A percentile compares a stretch with the other conserved stretches of the same genome.
Conservation (phyloP, 1,139 yeast genomes). For the Yamadazyma kanchanaburiensis region DNA sequence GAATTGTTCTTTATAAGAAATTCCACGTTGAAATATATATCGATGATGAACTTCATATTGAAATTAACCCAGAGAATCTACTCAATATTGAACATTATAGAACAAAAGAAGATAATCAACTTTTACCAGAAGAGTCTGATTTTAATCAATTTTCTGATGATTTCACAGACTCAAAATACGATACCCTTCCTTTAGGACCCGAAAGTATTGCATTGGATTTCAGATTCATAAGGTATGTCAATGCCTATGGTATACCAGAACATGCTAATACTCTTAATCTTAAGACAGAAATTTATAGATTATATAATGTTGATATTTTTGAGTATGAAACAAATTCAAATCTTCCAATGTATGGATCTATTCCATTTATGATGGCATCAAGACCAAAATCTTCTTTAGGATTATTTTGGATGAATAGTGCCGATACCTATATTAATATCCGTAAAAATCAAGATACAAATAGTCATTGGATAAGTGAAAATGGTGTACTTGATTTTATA, state of each 20-base stretch:
- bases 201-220: constrained; percentile 85
- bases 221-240: constrained; percentile 52
- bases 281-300: constrained; percentile 74
- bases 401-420: constrained; percentile 87
- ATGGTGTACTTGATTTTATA: constrained; percentile 76
- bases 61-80: constrained; percentile 65
- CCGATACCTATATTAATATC: constrained; percentile 88
- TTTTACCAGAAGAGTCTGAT: constrained; percentile 53
- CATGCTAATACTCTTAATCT: constrained; percentile 81
- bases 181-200: constrained; percentile 77
- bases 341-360: constrained; percentile 91
- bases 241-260: constrained; percentile 92
- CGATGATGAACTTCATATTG: constrained; percentile 44
- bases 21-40: constrained; percentile 51
- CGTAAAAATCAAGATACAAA: constrained; percentile 31
- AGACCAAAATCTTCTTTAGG: constrained; percentile 63
- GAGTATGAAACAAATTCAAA: constrained; percentile 83
- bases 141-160: constrained; percentile 59
- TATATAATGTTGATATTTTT: constrained; percentile 90
- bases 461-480: constrained; percentile 94
- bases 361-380: constrained; percentile 80
- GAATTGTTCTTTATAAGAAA: constrained; percentile 10
- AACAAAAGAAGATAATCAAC: constrained; percentile 35
- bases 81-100: constrained; percentile 82
- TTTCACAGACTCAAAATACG: constrained; percentile 59